Base-by-base conservation (phyloP, 2,329 filamentous ascomycete genomes). In the Penicillium crustosum region DNA sequence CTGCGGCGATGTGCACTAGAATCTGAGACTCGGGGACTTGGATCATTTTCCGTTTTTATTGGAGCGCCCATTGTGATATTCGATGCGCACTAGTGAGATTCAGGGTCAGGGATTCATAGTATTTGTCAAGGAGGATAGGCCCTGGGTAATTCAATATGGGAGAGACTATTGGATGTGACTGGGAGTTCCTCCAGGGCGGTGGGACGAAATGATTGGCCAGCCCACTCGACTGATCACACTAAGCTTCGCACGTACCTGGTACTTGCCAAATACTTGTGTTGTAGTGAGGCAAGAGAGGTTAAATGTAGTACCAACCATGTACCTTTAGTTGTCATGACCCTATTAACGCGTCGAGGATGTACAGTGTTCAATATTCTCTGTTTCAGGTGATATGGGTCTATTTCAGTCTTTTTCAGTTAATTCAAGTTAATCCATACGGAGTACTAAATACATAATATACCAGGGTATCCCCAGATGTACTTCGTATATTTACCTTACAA, bases 1-100 rank as follows among this genome's bases (percentile, higher is more conserved):
- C 70, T 19, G 76, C 76, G 50, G 73, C 69, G 60, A 79, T 68
- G 64, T 78, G 77, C 49, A 77, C 73, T 53, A 78, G 73, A 55
- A 78, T 71, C 66, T 78, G 61, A 65, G 49, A 35, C 1, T 17
- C 38, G 19, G 29, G 27, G 12, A 15, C 21, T 23, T 29, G 25
- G 49, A 29, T 19, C 50, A 53, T 53, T 17, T 29, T 31, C 13
- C 25, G 8, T 21, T 33, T 19, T 25, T n/a, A 31, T 21, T 27
- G 13, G 36, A 39, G 8, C 9, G 13, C 19, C 25, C 52, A 49
- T 52, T 35, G 4, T 43, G 31, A 29, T 29, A 39, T 13, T 45
- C 8, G 50, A 25, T 50, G 15, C 9, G 19, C 38, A 33, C 25
- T 39, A 41, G 43, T 35, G 50, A 23, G 23, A 48, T 35, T 25